Conservation (phyloP, 73 alveolate species). For the Symbiodinium natans region DNA sequence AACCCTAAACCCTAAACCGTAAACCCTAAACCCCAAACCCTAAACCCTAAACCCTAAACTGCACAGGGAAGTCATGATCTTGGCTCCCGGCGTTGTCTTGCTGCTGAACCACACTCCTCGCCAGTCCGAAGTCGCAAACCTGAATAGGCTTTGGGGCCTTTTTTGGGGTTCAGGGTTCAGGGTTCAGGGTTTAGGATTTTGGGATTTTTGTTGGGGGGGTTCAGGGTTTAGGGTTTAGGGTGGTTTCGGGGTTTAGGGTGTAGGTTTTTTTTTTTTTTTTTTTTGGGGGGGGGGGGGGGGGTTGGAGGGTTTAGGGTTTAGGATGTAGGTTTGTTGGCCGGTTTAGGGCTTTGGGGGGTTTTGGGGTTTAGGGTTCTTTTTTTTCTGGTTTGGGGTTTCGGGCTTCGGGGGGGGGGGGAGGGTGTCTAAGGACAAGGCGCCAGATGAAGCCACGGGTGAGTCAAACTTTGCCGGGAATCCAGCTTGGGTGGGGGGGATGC, state of each 20-base stretch:
- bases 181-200: background rate
- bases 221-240: background rate
- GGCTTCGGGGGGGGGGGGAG: too few relatives aligned
- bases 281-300: too few relatives aligned
- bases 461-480: too few relatives aligned
- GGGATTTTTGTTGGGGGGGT: too few relatives aligned
- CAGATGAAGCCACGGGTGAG: too few relatives aligned
- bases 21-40: background rate
- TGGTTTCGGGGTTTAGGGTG: background rate
- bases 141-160: background rate
- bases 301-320: background rate
- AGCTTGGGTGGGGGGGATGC: too few relatives aligned
- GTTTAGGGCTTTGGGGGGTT: too few relatives aligned
- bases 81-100: conserved; percentile 45
- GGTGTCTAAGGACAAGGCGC: too few relatives aligned
- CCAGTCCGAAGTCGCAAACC: conserved; percentile 95
- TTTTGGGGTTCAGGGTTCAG: background rate
- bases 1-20: background rate
- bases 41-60: background rate
- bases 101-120: conserved; percentile 94
- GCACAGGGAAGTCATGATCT: background rate
- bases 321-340: background rate
- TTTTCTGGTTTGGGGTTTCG: too few relatives aligned
- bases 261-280: too few relatives aligned
- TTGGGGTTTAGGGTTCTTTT: background rate